A percentile compares a stretch with the other conserved stretches of the same genome.
Conservation (phyloP, 2,329 filamentous ascomycete species). For the Botrytis aclada region DNA sequence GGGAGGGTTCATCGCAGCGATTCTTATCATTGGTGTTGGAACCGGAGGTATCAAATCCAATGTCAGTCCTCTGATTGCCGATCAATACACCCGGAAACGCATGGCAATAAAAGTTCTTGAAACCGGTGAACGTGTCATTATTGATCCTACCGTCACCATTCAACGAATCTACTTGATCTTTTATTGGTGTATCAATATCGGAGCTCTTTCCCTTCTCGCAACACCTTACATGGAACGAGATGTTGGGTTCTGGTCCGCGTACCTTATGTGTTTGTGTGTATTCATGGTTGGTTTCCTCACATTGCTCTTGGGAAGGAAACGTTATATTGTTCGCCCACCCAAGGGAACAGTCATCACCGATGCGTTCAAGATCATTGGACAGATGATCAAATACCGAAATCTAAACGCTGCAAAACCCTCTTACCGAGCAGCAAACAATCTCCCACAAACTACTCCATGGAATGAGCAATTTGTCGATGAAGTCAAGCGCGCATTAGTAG, state of each 20-base stretch:
- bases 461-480: slow-evolving; percentile 45
- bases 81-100: slow-evolving; percentile 49
- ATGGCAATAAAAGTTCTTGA: slow-evolving; percentile 47
- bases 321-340: slow-evolving; percentile 53
- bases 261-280: slow-evolving; percentile 49
- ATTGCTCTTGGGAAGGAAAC: slow-evolving; percentile 51
- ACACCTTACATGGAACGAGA: slow-evolving; percentile 44
- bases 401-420: slow-evolving; percentile 61
- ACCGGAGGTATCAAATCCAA: slow-evolving; percentile 62
- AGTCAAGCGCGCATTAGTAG: slow-evolving; percentile 53
- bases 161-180: slow-evolving; percentile 49
- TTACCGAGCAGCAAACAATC: slow-evolving; percentile 47
- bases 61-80: slow-evolving; percentile 60
- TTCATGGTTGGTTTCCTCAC: slow-evolving; percentile 51
- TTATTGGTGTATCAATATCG: slow-evolving; percentile 68
- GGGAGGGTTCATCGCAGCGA: slow-evolving; percentile 51
- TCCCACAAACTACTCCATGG: slow-evolving; percentile 20
- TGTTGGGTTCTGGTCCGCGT: slow-evolving; percentile 50
- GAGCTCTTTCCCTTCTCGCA: slow-evolving; percentile 48
- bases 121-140: slow-evolving; percentile 56
- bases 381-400: slow-evolving; percentile 48
- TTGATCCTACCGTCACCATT: slow-evolving; percentile 57
- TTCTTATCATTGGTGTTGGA: slow-evolving; percentile 46
- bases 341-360: slow-evolving; percentile 64
- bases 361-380: slow-evolving; percentile 60